Evolutionary conservation across 2,329 filamentous ascomycete genomes (phyloP), one percentile per base, ranked within the genome.

Genomic region (Lasiodiplodia sp.): DNA sequence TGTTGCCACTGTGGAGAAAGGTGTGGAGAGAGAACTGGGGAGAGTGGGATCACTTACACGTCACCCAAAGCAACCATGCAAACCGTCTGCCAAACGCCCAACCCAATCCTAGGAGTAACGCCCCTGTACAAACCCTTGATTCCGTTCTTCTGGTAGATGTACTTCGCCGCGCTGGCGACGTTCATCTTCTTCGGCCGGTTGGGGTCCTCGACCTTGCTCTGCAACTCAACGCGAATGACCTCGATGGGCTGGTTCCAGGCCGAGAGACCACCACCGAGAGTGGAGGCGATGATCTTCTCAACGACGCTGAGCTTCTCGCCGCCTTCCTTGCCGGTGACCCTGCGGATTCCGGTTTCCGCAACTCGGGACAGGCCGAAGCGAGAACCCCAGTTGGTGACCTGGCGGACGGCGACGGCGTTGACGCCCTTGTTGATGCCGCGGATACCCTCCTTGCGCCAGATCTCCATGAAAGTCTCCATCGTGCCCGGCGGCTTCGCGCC

Each of bases 161-260:
- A 99, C 74, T 79, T 86, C 74, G 87, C 85, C 10, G 88, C 86
- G 77, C 94, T 97, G 75, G 90, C 92, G 71, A 99, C 96, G 63
- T 94, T 98, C 92, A 99, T 91, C 86, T 99, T 99, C 90, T 97
- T 97, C 75, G 96, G 96, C 65, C 96, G 92, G 87, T 98, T 98
- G 70, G 96, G 94, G 80, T 99, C 96, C 76, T 92, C 93, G 76
- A 91, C 97, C 90, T 97, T 98, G 86, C 93, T 97, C 90, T 99
- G 96, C 93, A 99, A 97, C 88, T 99, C 96, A 71, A 99, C 95
- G 72, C 96, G 93, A 80, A 99, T 97, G 80, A 99, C 96, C 88
- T 99, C 96, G 80, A 99, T 99, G 71, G 96, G 96, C 87, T 99
- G 96, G 85, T 99, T 99, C 96, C 96, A 99, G 72, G 96, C 96